Evolutionary conservation across 192 early-diverging fungal species (phyloP).

Genomic region (Backusella luteola): DNA sequence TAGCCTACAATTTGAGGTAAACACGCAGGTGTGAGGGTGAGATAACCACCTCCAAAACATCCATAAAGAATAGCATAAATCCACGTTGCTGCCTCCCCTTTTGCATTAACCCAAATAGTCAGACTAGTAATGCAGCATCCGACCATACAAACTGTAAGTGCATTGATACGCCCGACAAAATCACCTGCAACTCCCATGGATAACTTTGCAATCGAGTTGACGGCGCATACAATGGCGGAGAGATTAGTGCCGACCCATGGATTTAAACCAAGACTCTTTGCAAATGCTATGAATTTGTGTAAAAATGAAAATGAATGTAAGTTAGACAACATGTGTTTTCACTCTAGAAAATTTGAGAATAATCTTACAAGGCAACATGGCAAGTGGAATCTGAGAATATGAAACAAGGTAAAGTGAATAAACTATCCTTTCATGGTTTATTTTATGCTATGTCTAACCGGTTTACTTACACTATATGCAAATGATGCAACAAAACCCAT

Average conservation of each 20-base stretch:
- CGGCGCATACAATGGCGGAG: conserved; percentile 41
- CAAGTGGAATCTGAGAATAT: neutral
- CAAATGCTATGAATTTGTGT: conserved; percentile 28
- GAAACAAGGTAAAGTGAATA: neutral
- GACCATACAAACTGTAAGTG: conserved; percentile 39
- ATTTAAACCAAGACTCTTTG: conserved; percentile 31
- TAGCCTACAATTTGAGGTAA: conserved; percentile 22
- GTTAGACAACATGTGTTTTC: neutral
- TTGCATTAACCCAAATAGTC: conserved; percentile 16
- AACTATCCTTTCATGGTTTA: neutral
- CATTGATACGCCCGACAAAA: conserved; percentile 39
- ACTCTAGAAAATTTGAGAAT: neutral
- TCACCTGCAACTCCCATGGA: conserved; percentile 37
- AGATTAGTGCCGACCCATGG: conserved; percentile 36
- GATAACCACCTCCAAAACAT: conserved; percentile 23
- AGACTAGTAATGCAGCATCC: conserved; percentile 32
- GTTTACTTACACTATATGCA: neutral
- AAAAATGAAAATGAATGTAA: conserved; percentile 13
- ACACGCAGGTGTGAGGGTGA: conserved; percentile 5
- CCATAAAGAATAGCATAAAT: conserved; percentile 39
- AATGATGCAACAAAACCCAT: neutral
- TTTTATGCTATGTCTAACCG: neutral
- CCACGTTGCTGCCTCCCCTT: conserved; percentile 6
- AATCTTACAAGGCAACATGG: neutral
- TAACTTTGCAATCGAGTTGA: conserved; percentile 33